Base-by-base conservation (phyloP, 192 early-diverging fungal genomes). In the Powellomyces hirtus region DNA sequence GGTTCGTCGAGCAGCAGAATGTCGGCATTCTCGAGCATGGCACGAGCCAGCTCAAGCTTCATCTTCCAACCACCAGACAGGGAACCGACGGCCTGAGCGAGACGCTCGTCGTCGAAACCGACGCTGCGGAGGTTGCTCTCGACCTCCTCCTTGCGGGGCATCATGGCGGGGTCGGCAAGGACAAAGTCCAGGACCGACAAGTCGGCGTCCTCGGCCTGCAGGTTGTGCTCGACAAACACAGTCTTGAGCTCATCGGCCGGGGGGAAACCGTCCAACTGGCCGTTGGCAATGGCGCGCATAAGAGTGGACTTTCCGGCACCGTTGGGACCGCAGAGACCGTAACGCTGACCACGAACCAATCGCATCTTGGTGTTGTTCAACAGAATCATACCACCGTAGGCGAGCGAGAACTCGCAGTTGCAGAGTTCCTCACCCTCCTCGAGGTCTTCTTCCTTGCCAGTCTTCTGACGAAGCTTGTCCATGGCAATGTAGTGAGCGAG, bases 51-150 rank as follows among this genome's bases (percentile, higher is more conserved):
- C 79, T 86, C 89, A 51, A 92, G 79, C 88, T 91, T 92, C 92
- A 93, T 93, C 79, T 91, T 90, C 91, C 91, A 93, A 72, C 91
- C 91, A 79, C 91, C 91, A 68, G 88, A 89, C n/a, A 93, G 87
- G 6, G 74, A 71, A 38, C 84, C 83, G 70, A 95, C 88, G 8
- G 88, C 77, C 34, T 85, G 73, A 49, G 77, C 77, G 59, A 79
- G 81, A 66, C 87, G 79, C 50, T 80, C 72, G 42, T 86, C 88
- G 68, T 79, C 73, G 83, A 93, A 93, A 52, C 88, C 89, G 70
- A 90, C 83, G 38, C 77, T 75, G 55, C 73, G 71, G 45, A 92
- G 79, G 52, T 83, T 83, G 30, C 72, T 70, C 18, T 68, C 63
- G 34, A 84, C 83, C 68, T 87, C 84, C 55, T 86, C 81, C 71